Percentiles rank a stretch among this genome's conserved stretches.
These are phyloP conservation scores for Cymbopogon citratus DNA, from an alignment of 176 grass and related monocot genomes.

Conservation along the genomic window DNA sequence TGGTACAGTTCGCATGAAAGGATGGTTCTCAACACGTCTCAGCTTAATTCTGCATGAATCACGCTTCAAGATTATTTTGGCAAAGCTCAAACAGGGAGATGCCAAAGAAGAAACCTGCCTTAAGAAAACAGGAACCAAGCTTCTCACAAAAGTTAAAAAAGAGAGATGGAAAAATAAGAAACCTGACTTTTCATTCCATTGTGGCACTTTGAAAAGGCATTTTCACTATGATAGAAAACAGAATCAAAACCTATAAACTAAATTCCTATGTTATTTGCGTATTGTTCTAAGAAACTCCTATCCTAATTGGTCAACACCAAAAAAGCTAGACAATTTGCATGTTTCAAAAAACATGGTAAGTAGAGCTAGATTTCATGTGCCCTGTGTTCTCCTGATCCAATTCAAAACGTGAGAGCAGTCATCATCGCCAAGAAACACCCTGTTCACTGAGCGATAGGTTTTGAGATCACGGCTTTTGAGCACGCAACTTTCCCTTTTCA, in stretches of 20 bases:
- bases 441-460: slow-evolving; percentile 52
- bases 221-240: slow-evolving; percentile 8
- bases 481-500: slow-evolving; percentile 51
- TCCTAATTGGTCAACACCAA: neutral
- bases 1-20: neutral
- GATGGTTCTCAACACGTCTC: neutral
- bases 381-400: slow-evolving; percentile 66
- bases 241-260: neutral
- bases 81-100: neutral
- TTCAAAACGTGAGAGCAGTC: slow-evolving; percentile 50
- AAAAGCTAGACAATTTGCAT: neutral
- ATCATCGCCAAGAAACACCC: slow-evolving; percentile 50
- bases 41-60: neutral
- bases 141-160: neutral
- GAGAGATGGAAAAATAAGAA: neutral
- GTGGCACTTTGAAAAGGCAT: neutral
- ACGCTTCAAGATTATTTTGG: neutral
- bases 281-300: neutral
- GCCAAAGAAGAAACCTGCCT: neutral
- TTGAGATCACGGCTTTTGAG: slow-evolving; percentile 48
- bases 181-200: slow-evolving; percentile 9
- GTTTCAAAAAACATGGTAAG: neutral
- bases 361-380: slow-evolving; percentile 9
- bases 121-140: neutral
- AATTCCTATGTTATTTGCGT: neutral